phyloP scores from a whole-genome alignment of 257 asterid genomes.

The Scutellaria galericulata region DNA sequence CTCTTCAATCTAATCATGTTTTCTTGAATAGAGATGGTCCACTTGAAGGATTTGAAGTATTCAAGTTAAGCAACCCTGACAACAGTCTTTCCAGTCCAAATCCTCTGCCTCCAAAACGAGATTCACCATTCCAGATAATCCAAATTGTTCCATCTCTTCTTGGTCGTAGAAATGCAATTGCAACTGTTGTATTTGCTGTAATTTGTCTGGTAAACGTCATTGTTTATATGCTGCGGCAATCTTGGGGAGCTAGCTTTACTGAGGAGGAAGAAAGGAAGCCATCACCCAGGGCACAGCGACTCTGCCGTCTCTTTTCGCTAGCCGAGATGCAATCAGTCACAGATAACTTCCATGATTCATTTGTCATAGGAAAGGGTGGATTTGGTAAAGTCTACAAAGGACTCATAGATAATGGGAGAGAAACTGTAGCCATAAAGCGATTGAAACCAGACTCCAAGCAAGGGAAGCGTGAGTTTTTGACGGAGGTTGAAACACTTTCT shows the following conservation, averaged over 20 bases:
- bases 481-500: slow-evolving; percentile 63
- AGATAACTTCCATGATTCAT: slow-evolving; percentile 43
- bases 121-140: slow-evolving; percentile 32
- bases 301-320: slow-evolving; percentile 55
- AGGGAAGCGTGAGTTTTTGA: slow-evolving; percentile 64
- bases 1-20: slow-evolving; percentile 42
- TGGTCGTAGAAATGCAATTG: slow-evolving; percentile 44
- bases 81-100: slow-evolving; percentile 58
- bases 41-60: slow-evolving; percentile 67
- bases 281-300: slow-evolving; percentile 37
- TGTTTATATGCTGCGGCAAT: slow-evolving; percentile 42
- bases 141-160: slow-evolving; percentile 29
- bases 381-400: slow-evolving; percentile 56
- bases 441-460: slow-evolving; percentile 58
- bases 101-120: slow-evolving; percentile 29
- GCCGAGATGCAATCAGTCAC: slow-evolving; percentile 56
- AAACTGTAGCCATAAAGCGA: slow-evolving; percentile 61
- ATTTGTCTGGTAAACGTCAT: slow-evolving; percentile 49
- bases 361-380: slow-evolving; percentile 65
- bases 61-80: slow-evolving; percentile 71
- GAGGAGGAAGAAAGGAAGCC: slow-evolving; percentile 44
- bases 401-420: slow-evolving; percentile 42
- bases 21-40: slow-evolving; percentile 41
- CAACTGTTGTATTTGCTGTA: slow-evolving; percentile 38
- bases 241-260: slow-evolving; percentile 32